phyloP scores from a whole-genome alignment of 257 asterid species.

The Parsonsia alboflavescens region DNA sequence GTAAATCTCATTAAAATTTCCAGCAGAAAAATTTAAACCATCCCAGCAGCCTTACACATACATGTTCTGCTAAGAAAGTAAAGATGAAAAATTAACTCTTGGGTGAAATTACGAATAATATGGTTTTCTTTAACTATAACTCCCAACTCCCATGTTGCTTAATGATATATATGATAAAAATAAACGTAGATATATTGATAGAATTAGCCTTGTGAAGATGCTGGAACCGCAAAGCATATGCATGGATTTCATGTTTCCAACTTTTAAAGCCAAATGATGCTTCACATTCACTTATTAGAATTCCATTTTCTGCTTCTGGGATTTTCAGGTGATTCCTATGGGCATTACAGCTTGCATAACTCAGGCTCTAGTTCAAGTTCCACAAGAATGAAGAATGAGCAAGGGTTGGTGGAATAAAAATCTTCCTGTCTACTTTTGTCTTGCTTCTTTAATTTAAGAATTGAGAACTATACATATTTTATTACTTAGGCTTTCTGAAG shows the following conservation, averaged over 20 bases:
- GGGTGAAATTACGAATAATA: background rate
- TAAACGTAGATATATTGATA: too few relatives aligned
- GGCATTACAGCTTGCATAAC: conserved; percentile 38
- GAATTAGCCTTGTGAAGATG: background rate
- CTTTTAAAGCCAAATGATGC: background rate
- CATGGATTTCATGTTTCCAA: background rate
- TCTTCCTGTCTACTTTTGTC: background rate
- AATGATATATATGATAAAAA: background rate
- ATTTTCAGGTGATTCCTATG: conserved; percentile 44
- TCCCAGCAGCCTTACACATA: background rate
- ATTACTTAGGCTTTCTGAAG: background rate
- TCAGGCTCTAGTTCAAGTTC: conserved; percentile 44
- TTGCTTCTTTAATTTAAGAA: background rate
- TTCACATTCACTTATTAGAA: background rate
- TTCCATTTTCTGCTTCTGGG: background rate
- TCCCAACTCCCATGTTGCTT: background rate
- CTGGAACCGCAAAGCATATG: background rate
- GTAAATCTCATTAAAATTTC: conserved; percentile 27
- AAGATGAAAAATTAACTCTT: background rate
- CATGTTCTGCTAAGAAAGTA: background rate
- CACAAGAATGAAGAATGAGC: conserved; percentile 47
- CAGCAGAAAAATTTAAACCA: background rate
- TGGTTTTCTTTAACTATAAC: background rate
- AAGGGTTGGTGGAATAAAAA: conserved; percentile 34
- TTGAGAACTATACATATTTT: background rate